Evolutionary conservation across 345 rosid species (phyloP), one percentile per base, ranked within the genome.

Genomic region (Sisymbrium altissimum): DNA sequence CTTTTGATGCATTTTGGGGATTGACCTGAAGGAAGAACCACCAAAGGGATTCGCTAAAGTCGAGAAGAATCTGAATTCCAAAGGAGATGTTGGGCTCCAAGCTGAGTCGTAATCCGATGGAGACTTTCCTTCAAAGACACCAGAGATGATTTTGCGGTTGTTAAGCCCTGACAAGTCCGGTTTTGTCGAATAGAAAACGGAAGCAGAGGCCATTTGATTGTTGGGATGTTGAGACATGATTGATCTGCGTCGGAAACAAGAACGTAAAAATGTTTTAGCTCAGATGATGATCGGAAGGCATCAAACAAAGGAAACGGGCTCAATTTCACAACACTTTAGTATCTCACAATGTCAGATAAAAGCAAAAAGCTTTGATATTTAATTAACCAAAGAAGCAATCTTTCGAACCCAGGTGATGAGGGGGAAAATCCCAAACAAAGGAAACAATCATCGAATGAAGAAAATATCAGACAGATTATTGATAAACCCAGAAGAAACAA

Each of bases 51-150:
- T 83, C 44, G 86, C 84, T 10, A 86, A 52, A 76, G 67, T 81
- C 4, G 91, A 82, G 60, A 91, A 84, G 72, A 84, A 74, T 78
- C 83, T 85, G 64, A 84, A 80, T 78, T 92, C 99, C 23, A 96
- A 77, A 72, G 97, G 97, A 56, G 99, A 92, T 21, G 91, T 92
- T 46, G 99, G 98, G 79, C 99, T 96, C 73, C 88, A 80, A 11
- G 83, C 81, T 12, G 93, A 79, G 58, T 92, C 99, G 53, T 77
- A 79, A 78, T 96, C 96, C 4, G 82, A 78, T 29, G 83, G 76
- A 30, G 82, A 80, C 84, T 83, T 92, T 9, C 91, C 97, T 74
- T 80, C 82, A 76, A 82, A 86, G 60, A 93, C 81, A 54, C 90
- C 73, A 45, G 92, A 83, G 69, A 78, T 77, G 46, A 72, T 68